Conservation (phyloP, 371 early-diverging fungal species). For the Apophysomyces sp. region DNA sequence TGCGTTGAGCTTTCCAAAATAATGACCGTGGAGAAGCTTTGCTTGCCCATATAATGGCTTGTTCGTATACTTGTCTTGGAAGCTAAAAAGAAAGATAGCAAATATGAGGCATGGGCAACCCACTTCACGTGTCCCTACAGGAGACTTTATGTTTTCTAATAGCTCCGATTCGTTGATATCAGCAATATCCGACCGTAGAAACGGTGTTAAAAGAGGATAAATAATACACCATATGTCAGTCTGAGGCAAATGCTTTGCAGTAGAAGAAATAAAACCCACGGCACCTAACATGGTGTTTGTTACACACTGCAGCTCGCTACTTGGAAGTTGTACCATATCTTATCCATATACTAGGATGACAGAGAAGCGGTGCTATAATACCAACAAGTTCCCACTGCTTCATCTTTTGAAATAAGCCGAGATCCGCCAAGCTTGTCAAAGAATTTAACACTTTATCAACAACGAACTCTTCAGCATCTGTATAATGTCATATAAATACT, state of each 20-base stretch:
- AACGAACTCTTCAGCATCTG: conserved; percentile 88
- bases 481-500: background rate
- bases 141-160: conserved; percentile 64
- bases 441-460: conserved; percentile 86
- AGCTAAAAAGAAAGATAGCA: conserved; percentile 20
- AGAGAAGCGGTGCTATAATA: conserved; percentile 70
- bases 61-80: conserved; percentile 58
- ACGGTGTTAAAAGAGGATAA: conserved; percentile 74
- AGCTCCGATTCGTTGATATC: conserved; percentile 63
- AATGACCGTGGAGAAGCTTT: conserved; percentile 49
- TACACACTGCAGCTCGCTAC: background rate
- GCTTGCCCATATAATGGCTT: conserved; percentile 60
- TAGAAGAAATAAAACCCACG: conserved; percentile 71
- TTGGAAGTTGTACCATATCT: conserved; percentile 53
- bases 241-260: conserved; percentile 63
- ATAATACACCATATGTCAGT: conserved; percentile 82
- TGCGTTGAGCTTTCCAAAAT: conserved; percentile 58
- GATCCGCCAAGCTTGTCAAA: conserved; percentile 77
- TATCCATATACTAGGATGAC: conserved; percentile 86
- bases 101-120: background rate
- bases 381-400: conserved; percentile 73
- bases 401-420: conserved; percentile 83
- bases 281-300: conserved; percentile 37
- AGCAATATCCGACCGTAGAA: conserved; percentile 65
- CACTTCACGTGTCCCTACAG: no score